Conservation (phyloP, 371 early-diverging fungal species). For the Umbelopsis sp. region DNA sequence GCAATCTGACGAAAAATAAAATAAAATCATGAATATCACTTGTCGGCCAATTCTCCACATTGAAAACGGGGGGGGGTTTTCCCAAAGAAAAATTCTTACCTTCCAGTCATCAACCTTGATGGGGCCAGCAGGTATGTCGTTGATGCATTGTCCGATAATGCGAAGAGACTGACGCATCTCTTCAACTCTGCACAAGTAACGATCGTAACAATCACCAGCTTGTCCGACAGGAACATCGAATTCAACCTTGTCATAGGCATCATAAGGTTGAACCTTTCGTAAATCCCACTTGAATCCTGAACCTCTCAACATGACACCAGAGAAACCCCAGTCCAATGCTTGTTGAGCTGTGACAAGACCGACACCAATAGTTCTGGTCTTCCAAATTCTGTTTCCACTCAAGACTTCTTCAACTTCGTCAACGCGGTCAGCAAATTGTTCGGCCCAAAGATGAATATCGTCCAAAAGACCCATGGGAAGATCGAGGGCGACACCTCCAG, state of each 20-base stretch:
- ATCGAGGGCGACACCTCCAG: constrained; percentile 95
- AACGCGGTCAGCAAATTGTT: constrained; percentile 86
- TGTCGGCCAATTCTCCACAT: too few species aligned
- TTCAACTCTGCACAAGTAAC: constrained; percentile 95
- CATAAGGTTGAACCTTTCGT: constrained; percentile 93
- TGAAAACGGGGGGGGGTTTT: background rate
- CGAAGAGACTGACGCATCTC: constrained; percentile 98
- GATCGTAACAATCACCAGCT: constrained; percentile 96
- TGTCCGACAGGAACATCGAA: constrained; percentile 97
- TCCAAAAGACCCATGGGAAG: constrained; percentile 92
- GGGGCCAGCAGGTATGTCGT: constrained; percentile 94
- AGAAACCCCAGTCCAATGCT: constrained; percentile 91
- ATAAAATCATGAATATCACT: background rate
- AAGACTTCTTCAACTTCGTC: constrained; percentile 96
- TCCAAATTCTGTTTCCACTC: constrained; percentile 95
- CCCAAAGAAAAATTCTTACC: constrained; percentile 20
- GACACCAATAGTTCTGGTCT: constrained; percentile 84
- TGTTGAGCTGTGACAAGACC: constrained; percentile 87
- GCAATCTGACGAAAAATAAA: constrained; percentile 57
- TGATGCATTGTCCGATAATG: constrained; percentile 93
- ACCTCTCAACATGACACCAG: constrained; percentile 95
- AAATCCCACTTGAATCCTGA: constrained; percentile 95
- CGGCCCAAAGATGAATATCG: constrained; percentile 94
- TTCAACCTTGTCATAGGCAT: constrained; percentile 93
- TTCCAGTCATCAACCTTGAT: constrained; percentile 97